Evolutionary conservation across 2,329 filamentous ascomycete genomes (phyloP).

Genomic region (Fusarium sp.): DNA sequence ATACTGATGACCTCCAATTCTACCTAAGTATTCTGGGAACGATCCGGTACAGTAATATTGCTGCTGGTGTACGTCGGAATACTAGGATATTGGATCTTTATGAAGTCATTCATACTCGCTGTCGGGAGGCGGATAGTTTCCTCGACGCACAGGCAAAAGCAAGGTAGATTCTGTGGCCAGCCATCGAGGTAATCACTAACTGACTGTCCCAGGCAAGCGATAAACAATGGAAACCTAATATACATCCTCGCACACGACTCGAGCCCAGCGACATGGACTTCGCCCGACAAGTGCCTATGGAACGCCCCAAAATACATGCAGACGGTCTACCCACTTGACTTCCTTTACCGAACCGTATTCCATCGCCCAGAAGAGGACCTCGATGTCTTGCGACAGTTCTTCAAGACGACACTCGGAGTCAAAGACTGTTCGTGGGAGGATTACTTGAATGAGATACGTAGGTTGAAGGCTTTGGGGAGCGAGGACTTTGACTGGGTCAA

Average conservation of each 20-base stretch:
- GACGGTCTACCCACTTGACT: conserved; percentile 24
- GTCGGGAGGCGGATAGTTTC: conserved; percentile 25
- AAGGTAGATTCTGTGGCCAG: conserved; percentile 8
- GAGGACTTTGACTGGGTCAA: conserved; percentile 37
- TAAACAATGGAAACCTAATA: conserved; percentile 17
- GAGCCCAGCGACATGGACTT: conserved; percentile 19
- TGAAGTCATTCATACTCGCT: conserved; percentile 31
- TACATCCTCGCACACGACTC: conserved; percentile 16
- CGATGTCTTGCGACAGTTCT: conserved; percentile 35
- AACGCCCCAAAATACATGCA: conserved; percentile 30
- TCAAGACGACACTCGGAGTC: conserved; percentile 15
- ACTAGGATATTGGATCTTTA: conserved; percentile 35
- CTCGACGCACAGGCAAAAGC: conserved; percentile 7
- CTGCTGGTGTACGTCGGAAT: conserved; percentile 8
- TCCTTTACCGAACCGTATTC: conserved; percentile 30
- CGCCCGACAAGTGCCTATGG: conserved; percentile 30
- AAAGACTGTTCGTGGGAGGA: conserved; percentile 29
- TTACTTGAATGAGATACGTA: conserved; percentile 33
- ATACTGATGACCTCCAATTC: conserved; percentile 35
- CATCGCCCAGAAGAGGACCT: conserved; percentile 18
- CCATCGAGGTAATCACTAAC: background rate
- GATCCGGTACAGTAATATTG: conserved; percentile 9
- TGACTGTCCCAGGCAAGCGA: conserved; percentile 7
- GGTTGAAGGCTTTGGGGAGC: conserved; percentile 5
- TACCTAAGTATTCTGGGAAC: conserved; percentile 30